Conservation (phyloP, 148 eudicot genomes). For the Nyssa sinensis region DNA sequence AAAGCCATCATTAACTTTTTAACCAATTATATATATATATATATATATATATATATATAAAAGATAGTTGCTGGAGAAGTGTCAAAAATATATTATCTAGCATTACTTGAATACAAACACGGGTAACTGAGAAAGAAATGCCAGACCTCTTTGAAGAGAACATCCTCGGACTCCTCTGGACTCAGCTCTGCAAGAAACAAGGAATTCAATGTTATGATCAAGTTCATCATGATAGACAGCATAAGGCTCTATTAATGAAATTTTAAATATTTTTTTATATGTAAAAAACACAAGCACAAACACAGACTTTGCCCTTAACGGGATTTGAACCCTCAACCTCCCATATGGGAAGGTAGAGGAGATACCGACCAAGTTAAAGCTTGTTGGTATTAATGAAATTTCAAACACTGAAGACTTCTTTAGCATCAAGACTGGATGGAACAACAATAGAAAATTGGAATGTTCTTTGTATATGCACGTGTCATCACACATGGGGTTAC, state of each 20-base stretch:
- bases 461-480: not conserved
- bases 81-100: not conserved
- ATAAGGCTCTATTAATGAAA: no score
- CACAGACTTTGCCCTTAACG: no score
- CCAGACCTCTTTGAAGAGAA: slow-evolving; percentile 91
- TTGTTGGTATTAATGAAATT: not conserved
- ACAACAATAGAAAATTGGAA: not conserved
- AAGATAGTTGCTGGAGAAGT: not conserved
- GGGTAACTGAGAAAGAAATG: slow-evolving; percentile 10
- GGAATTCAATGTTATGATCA: not conserved
- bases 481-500: no score
- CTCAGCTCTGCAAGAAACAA: slow-evolving; percentile 60
- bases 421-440: not conserved
- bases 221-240: not conserved
- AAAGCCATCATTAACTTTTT: not conserved
- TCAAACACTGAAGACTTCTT: not conserved
- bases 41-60: no score
- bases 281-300: no score
- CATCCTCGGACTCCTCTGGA: slow-evolving; percentile 93
- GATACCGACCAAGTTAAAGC: no score
- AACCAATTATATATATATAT: no score
- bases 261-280: no score
- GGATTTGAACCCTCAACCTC: no score
- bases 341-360: not conserved
- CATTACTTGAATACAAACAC: not conserved